A percentile compares a stretch with the other conserved stretches of the same genome.
phyloP scores from a whole-genome alignment of 805 yeast genomes.

The Suhomyces emberorum region DNA sequence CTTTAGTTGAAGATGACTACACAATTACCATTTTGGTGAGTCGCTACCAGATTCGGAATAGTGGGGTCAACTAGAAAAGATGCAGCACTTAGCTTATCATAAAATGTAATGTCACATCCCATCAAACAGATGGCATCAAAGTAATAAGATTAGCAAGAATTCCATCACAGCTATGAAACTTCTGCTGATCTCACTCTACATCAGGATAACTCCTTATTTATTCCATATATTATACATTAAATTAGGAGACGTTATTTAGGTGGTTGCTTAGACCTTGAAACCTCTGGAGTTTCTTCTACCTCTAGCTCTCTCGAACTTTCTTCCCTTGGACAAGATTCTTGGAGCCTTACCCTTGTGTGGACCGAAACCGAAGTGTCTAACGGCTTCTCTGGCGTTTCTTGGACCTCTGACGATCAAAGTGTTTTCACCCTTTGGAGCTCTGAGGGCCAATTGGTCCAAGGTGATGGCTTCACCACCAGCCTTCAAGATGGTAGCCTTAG shows the following conservation, averaged over 20 bases:
- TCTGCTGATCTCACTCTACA: too few relatives aligned
- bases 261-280: constrained; percentile 89
- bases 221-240: constrained; percentile 9
- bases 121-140: too few relatives aligned
- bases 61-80: too few relatives aligned
- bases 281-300: constrained; percentile 99
- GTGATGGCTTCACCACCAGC: constrained; percentile 99
- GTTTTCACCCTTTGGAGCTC: constrained; percentile 99
- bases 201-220: constrained; percentile 2
- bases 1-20: too few relatives aligned
- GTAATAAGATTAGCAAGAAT: too few relatives aligned
- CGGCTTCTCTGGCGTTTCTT: constrained; percentile 98
- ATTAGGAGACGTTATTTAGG: constrained; percentile 3
- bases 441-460: constrained; percentile 97
- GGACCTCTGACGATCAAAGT: constrained; percentile 98
- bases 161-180: too few relatives aligned
- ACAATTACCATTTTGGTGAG: too few relatives aligned
- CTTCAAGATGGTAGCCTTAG: constrained; percentile 94
- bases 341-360: constrained; percentile 99
- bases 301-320: constrained; percentile 99
- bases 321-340: constrained; percentile 94
- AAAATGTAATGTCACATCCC: too few relatives aligned
- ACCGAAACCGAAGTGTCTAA: constrained; percentile 99
- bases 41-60: too few relatives aligned
- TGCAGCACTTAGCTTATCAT: too few relatives aligned